Evolutionary conservation across 108 stramenopile genomes (phyloP).

Genomic region (Cylindrotheca closterium): DNA sequence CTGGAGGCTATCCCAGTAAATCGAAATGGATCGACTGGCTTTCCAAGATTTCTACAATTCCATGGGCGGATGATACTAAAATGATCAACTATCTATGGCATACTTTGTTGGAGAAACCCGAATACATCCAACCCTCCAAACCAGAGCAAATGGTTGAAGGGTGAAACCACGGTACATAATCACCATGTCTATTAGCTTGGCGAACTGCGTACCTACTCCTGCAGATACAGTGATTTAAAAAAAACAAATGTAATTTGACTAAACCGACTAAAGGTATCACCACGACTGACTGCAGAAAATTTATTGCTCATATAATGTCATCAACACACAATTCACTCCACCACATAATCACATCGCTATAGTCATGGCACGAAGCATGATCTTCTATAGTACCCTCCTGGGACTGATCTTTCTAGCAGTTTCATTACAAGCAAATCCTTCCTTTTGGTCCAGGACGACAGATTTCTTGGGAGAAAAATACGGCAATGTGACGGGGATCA

Average conservation of each 20-base stretch:
- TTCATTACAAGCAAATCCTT: background rate
- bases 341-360: too few species aligned
- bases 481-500: background rate
- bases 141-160: background rate
- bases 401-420: too few species aligned
- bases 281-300: too few species aligned
- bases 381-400: too few species aligned
- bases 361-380: too few species aligned
- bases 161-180: too few species aligned
- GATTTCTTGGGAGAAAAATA: background rate
- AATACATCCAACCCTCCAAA: conserved; percentile 1
- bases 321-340: too few species aligned
- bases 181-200: too few species aligned
- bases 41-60: background rate
- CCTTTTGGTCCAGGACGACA: background rate
- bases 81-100: conserved; percentile 27
- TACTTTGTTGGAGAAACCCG: conserved; percentile 16
- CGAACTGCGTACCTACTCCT: too few species aligned
- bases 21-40: conserved; percentile 20
- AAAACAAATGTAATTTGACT: background rate
- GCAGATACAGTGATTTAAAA: too few species aligned
- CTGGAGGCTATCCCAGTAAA: background rate
- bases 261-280: too few species aligned
- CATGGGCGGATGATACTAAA: conserved; percentile 8
- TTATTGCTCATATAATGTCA: too few species aligned